phyloP scores from a whole-genome alignment of 2,329 filamentous ascomycete genomes.

The Huntiella moniliformis region DNA sequence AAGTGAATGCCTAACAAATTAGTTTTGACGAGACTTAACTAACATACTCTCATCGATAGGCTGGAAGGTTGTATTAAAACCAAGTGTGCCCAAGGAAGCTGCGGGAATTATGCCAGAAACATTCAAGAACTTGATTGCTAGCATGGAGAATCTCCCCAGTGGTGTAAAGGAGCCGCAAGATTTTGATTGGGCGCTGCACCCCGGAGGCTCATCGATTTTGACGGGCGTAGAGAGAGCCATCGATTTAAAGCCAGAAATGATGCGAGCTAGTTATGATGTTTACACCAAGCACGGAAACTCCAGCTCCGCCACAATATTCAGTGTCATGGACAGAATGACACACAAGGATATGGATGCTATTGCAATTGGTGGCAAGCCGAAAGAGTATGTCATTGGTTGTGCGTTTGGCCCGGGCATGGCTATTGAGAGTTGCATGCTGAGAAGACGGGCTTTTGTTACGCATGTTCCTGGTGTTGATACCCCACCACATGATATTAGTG shows the following conservation, averaged over 20 bases:
- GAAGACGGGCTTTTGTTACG: conserved; percentile 22
- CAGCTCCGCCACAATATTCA: conserved; percentile 50
- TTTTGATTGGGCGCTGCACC: conserved; percentile 59
- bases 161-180: conserved; percentile 29
- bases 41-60: conserved; percentile 19
- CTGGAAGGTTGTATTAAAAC: conserved; percentile 49
- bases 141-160: conserved; percentile 22
- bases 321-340: conserved; percentile 43
- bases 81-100: conserved; percentile 39
- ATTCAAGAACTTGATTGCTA: conserved; percentile 32
- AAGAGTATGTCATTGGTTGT: conserved; percentile 45
- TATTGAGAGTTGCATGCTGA: conserved; percentile 50
- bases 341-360: conserved; percentile 39
- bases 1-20: conserved; percentile 14
- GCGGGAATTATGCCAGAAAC: conserved; percentile 30
- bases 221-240: conserved; percentile 41
- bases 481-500: conserved; percentile 35
- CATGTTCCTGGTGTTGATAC: conserved; percentile 25
- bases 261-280: conserved; percentile 50
- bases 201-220: conserved; percentile 48
- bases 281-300: conserved; percentile 52
- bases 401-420: conserved; percentile 53
- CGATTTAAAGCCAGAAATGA: conserved; percentile 39
- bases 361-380: conserved; percentile 28
- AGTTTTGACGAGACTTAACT: neutral